Conservation (phyloP, 2,329 filamentous ascomycete species). For the Cercospora nicotianae region DNA sequence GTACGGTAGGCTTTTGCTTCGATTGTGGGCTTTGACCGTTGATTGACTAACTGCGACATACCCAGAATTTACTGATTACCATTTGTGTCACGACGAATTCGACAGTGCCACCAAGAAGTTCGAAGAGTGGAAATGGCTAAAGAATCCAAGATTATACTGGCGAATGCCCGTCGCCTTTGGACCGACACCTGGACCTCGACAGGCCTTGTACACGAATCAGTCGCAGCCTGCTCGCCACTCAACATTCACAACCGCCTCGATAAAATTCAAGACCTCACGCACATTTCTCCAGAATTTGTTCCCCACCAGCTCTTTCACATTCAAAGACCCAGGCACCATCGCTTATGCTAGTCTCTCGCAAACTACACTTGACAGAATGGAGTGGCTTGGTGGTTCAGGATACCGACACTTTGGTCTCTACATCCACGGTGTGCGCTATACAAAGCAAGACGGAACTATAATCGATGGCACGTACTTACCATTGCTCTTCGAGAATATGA, state of each 20-base stretch:
- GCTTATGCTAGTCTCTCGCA: constrained; percentile 43
- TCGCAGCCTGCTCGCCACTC: constrained; percentile 1
- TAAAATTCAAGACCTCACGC: constrained; percentile 44
- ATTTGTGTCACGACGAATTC: constrained; percentile 53
- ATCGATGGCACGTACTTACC: constrained; percentile 57
- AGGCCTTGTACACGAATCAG: constrained; percentile 33
- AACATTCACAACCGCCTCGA: constrained; percentile 42
- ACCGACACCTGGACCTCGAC: constrained; percentile 44
- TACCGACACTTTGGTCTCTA: constrained; percentile 62
- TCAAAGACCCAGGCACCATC: constrained; percentile 42
- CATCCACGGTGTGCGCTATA: constrained; percentile 62
- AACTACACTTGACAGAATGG: constrained; percentile 50
- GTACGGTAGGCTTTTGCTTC: not conserved
- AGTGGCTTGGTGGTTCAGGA: constrained; percentile 61
- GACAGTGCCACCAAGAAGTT: constrained; percentile 55
- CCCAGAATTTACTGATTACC: constrained; percentile 31
- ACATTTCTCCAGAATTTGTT: constrained; percentile 46
- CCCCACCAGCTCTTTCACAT: constrained; percentile 40
- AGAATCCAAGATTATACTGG: constrained; percentile 40
- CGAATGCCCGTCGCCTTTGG: constrained; percentile 48
- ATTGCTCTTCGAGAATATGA: constrained; percentile 58
- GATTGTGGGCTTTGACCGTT: not conserved
- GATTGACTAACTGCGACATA: not conserved
- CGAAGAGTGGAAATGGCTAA: constrained; percentile 53
- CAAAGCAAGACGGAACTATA: constrained; percentile 49